Base-by-base conservation (phyloP, 805 yeast species). In the Metschnikowia orientalis region DNA sequence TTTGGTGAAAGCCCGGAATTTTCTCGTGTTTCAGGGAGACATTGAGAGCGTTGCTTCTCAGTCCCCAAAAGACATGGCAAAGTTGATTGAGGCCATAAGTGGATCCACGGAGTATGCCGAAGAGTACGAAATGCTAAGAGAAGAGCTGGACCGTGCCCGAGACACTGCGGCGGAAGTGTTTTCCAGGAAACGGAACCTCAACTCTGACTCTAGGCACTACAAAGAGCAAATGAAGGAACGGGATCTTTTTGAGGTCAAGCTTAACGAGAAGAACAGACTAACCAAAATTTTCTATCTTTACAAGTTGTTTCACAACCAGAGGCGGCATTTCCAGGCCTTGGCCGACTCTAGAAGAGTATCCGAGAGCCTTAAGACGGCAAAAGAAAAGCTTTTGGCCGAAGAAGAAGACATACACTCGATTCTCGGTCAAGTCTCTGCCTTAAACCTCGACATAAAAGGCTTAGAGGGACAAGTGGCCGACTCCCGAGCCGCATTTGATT, bases 21-120 rank as follows among this genome's bases (percentile, higher is more conserved):
- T 90, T 50, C 62, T 92, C 40, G 97, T 92, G 6, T 88, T 90
- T 53, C 98, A 92, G 63, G 97, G 98, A 40, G 97, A 90, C 53
- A 95, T 92, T 31, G 97, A 90, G 55, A 82, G 79, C 47, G 79
- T 92, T 24, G 97, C 97, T 0, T 72, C 95, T 0, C 95, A 89
- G 54, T 77, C 90, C 0, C 77, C 97, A 0, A 57, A 59, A 15
- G 95, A 87, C 23, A 67, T 92, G 39, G 76, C 94, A 2, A 69
- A 63, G 26, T 57, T 89, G 40, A 64, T 92, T 34, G 98, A 92
- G 58, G 77, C 77, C 10, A 77, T 92, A 17, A 82, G 94, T 40
- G 95, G 96, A 0, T 84, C 95, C 0, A 57, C 66, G 6, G 92
- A 84, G 23, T 73, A 55, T 44, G 72, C 75, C 28, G 64, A 62